Percentiles rank a stretch among this genome's conserved stretches.
phyloP scores from a whole-genome alignment of 2,329 filamentous ascomycete species.

The Sporothrix pseudoabietina region DNA sequence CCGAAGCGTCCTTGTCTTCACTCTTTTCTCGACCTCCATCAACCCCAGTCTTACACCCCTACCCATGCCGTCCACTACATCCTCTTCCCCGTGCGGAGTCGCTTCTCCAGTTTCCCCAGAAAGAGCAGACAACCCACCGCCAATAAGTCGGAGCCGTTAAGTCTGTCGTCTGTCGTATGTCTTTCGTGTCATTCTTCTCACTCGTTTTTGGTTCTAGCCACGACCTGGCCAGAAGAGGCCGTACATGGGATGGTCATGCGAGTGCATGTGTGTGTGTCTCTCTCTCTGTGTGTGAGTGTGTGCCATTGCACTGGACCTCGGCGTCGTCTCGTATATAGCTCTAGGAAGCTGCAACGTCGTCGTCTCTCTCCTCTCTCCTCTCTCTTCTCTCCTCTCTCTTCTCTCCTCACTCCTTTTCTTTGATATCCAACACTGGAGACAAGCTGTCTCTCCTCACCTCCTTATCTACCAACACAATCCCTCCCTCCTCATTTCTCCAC shows the following conservation, averaged over 20 bases:
- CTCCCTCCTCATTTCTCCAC: neutral
- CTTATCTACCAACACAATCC: neutral
- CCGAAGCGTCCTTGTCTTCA: slow-evolving; percentile 12
- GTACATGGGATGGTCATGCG: neutral
- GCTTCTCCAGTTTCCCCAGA: slow-evolving; percentile 4
- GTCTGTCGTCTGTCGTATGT: neutral
- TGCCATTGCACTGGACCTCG: neutral
- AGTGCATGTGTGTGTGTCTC: neutral
- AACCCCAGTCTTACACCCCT: neutral
- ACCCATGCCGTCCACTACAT: neutral
- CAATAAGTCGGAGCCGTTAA: neutral
- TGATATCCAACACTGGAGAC: neutral
- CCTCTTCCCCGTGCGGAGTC: neutral
- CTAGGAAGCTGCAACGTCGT: neutral
- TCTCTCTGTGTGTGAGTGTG: neutral
- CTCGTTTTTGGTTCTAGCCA: neutral
- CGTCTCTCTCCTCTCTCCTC: neutral
- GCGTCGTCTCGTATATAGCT: slow-evolving; percentile 1
- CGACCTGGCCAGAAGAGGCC: neutral
- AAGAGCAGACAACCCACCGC: too few species aligned
- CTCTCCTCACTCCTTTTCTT: neutral
- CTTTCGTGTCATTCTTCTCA: neutral
- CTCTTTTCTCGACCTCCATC: neutral
- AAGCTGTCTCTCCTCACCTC: neutral
- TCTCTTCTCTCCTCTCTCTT: neutral